Base-by-base conservation (phyloP, 768 basidiomycete genomes). In the Auricularia auricula-judae region DNA sequence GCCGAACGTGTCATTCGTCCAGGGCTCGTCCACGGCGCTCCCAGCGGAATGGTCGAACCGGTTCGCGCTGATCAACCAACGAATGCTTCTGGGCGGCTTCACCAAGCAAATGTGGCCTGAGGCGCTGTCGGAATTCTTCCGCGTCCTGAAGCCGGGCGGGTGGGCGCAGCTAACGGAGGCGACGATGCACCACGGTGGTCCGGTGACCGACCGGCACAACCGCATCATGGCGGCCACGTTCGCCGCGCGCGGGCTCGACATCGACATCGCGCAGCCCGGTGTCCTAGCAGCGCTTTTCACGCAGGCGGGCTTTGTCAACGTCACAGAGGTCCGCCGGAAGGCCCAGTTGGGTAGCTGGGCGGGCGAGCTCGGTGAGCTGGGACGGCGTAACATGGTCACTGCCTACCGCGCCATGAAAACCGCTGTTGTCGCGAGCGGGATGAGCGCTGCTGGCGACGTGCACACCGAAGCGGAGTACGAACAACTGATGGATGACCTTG, bases 31-130 rank as follows among this genome's bases (percentile, higher is more conserved):
- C n/a, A 71, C 70, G 4, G 34, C 65, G n/a, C 71, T 76, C 16
- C 75, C 76, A 0, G 36, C 51, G 0, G 70, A 69, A 36, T 74
- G 76, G 76, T 60, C 69, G 1, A 70, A 67, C 23, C 71, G 69
- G 16, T 77, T 77, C 65, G 12, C 65, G 3, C 69, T 77, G 43
- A 66, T 76, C n/a, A 68, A 75, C 36, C 76, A 77, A 34, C 71
- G 76, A 0, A 67, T 77, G 29, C 67, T 76, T 1, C 66, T 75
- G 5, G 68, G 63, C 4, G 76, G 69, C 0, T 72, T 77, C 36
- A 68, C 70, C 0, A 65, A 61, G 10, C 66, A 66, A 2, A 70
- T 76, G 14, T 77, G 76, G 76, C 61, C 34, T 3, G 36, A 63
- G 0, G 68, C 60, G 5, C 64, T 75, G 10, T 29, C 62, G 3